phyloP scores from a whole-genome alignment of 2,329 filamentous ascomycete species.

The Triangularia verruculosa region DNA sequence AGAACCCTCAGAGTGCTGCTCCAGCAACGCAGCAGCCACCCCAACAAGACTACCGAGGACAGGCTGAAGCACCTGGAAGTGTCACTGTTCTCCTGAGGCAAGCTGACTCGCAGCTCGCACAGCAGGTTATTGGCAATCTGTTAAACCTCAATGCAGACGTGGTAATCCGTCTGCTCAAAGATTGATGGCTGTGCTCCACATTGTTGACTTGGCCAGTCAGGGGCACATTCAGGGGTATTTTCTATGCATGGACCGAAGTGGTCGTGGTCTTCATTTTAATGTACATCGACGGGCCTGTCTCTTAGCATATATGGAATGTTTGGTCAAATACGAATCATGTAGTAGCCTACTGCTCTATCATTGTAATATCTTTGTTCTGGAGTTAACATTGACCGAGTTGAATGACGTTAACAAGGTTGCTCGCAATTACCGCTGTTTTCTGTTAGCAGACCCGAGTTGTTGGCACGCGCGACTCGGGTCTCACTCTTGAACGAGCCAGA shows the following conservation, averaged over 20 bases:
- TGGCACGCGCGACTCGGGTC: not conserved
- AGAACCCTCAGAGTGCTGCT: not conserved
- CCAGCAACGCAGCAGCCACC: not conserved
- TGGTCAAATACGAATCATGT: no score
- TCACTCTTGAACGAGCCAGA: not conserved
- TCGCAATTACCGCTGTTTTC: not conserved
- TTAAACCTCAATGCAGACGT: not conserved
- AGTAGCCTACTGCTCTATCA: no score
- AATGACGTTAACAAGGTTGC: not conserved
- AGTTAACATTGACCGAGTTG: not conserved
- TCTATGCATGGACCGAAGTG: not conserved
- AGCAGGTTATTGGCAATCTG: not conserved
- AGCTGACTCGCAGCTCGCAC: not conserved
- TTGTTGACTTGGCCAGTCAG: not conserved
- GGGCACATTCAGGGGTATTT: not conserved
- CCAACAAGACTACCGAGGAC: not conserved
- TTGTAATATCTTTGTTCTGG: not conserved
- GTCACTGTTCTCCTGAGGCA: not conserved
- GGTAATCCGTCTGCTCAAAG: not conserved
- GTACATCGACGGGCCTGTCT: not conserved
- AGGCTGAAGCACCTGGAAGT: not conserved
- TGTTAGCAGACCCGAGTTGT: not conserved
- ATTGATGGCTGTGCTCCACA: not conserved
- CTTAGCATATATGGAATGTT: not conserved
- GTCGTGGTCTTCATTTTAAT: no score